Base-by-base conservation (phyloP, 2,329 filamentous ascomycete genomes). In the Colletotrichum nymphaeae region DNA sequence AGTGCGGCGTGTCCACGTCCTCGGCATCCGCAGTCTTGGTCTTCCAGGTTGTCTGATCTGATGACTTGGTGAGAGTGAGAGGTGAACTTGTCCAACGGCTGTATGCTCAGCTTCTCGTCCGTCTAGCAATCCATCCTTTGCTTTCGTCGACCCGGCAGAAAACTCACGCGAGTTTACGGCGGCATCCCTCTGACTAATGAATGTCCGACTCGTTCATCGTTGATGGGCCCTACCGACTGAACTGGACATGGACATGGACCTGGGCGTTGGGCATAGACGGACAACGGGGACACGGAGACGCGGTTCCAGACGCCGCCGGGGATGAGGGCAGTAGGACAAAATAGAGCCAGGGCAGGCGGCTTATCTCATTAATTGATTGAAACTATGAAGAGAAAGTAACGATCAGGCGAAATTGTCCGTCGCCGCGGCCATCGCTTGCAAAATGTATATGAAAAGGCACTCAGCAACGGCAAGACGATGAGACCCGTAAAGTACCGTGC, bases 121-220 rank as follows among this genome's bases (percentile, higher is more conserved):
- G 32, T 35, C 32, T 11, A 35, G 42, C 49, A 22, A 28, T 24
- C n/a, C 26, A 32, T 42, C n/a, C 28, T 46, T 11, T 26, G 22
- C 59, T 30, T 37, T 55, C 26, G 37, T 59, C 28, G 53, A 60
- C 53, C 63, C 35, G 22, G 42, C n/a, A 26, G 42, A 42, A 69
- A 69, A 65, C 60, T 35, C 28, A 16, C 60, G 65, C 67, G 46
- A 60, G 19, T 49, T 19, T 49, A 49, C 19, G 9, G 7, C 32
- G 55, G 30, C 55, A 69, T 56, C 55, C 49, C 66, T 30, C 70
- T 73, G 66, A 73, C 70, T 73, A 73, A 73, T 69, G 55, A 24
- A 49, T 28, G 46, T 28, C 66, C 53, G 60, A 46, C 30, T 52
- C 42, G 42, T 55, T 46, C 42, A 66, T 66, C 3, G 19, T 28